Evolutionary conservation across 306 rosid genomes (phyloP).

Genomic region (Ormosia semicastrata): DNA sequence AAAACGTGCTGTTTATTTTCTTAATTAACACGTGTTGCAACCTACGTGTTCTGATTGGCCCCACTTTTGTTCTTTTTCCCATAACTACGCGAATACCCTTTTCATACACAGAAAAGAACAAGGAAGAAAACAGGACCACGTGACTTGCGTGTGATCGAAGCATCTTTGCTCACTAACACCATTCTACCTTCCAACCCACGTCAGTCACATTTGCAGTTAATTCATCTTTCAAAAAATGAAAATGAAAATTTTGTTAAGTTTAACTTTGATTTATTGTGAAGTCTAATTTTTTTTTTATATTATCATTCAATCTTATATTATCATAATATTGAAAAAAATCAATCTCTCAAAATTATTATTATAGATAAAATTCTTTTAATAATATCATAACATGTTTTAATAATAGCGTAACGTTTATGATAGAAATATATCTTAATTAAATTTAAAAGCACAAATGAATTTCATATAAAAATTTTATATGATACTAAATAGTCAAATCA

Average conservation of each 20-base stretch:
- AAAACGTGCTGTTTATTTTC: constrained; percentile 43
- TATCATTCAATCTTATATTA: no score
- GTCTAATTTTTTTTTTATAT: neutral
- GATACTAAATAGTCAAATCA: neutral
- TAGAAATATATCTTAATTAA: neutral
- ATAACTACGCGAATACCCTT: constrained; percentile 15
- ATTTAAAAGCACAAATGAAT: neutral
- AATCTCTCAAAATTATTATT: no score
- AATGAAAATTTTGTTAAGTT: neutral
- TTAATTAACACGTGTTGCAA: constrained; percentile 35
- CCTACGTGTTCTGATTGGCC: constrained; percentile 3
- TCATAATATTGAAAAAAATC: no score
- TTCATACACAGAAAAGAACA: neutral
- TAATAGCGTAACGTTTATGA: no score
- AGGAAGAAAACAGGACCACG: constrained; percentile 39
- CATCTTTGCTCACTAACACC: constrained; percentile 24
- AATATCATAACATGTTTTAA: no score
- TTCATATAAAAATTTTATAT: neutral
- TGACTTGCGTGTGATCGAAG: constrained; percentile 57
- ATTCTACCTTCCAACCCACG: constrained; percentile 57
- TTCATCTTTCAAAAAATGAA: neutral
- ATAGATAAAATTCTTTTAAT: no score
- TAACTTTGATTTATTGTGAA: no score
- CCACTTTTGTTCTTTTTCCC: constrained; percentile 12
- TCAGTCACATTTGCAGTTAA: constrained; percentile 14